Conservation (phyloP, 768 basidiomycete species). For the Russula emetica region DNA sequence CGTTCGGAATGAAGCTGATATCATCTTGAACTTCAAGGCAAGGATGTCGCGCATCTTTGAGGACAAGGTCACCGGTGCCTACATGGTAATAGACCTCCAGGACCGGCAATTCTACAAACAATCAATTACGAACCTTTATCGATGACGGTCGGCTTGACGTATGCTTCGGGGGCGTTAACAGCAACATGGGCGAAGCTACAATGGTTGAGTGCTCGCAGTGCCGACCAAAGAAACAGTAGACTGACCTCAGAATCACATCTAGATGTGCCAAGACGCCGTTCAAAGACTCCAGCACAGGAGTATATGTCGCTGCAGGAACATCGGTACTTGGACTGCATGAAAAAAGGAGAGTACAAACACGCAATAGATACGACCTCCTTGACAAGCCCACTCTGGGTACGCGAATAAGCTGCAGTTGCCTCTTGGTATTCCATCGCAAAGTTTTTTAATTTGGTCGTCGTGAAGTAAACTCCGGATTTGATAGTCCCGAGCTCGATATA, state of each 20-base stretch:
- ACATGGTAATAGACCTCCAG: not conserved
- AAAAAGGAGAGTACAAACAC: conserved; percentile 41
- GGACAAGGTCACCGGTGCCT: conserved; percentile 77
- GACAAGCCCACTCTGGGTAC: conserved; percentile 75
- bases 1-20: conserved; percentile 91
- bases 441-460: conserved; percentile 67
- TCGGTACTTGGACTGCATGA: not conserved
- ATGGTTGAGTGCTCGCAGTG: not conserved
- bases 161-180: conserved; percentile 77
- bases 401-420: conserved; percentile 61
- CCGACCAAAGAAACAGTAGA: not conserved
- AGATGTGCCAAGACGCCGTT: conserved; percentile 84
- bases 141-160: conserved; percentile 77
- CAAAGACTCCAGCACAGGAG: conserved; percentile 77
- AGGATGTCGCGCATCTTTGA: conserved; percentile 89
- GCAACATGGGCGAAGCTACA: conserved; percentile 88
- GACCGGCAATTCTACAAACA: not conserved
- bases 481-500: conserved; percentile 83
- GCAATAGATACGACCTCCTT: conserved; percentile 93
- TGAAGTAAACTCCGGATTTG: conserved; percentile 87
- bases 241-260: conserved; percentile 86
- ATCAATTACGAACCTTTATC: conserved; percentile 56
- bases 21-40: conserved; percentile 97
- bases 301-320: conserved; percentile 72
- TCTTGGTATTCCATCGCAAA: conserved; percentile 71